A percentile compares a stretch with the other conserved stretches of the same genome.
Evolutionary conservation across 768 basidiomycete species (phyloP).

Genomic region (Amanita jacksonii): DNA sequence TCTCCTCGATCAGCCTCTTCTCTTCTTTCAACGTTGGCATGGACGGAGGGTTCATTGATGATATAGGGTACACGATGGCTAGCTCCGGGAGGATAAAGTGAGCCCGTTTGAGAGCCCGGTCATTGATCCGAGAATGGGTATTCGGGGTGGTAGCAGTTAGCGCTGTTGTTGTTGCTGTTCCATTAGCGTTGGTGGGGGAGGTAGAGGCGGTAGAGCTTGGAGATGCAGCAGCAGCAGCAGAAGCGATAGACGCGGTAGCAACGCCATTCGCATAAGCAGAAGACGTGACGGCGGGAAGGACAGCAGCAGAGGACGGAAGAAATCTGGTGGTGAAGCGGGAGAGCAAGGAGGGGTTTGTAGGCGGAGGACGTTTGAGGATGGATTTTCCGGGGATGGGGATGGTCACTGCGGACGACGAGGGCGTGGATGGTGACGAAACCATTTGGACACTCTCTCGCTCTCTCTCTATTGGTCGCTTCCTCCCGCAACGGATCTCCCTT

Average conservation of each 20-base stretch:
- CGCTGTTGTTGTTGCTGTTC: no score
- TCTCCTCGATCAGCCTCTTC: conserved; percentile 69
- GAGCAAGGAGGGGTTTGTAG: conserved; percentile 58
- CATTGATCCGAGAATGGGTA: no score
- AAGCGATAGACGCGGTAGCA: no score
- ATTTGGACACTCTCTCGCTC: conserved; percentile 9
- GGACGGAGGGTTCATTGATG: conserved; percentile 73
- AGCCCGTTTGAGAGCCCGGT: conserved; percentile 79
- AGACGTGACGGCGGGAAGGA: no score
- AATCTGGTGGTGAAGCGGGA: conserved; percentile 68
- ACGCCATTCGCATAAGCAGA: no score
- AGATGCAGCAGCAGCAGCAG: no score
- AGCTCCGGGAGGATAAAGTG: conserved; percentile 88
- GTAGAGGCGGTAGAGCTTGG: no score
- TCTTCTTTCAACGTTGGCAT: conserved; percentile 73
- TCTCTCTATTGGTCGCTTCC: background rate
- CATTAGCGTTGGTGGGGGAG: no score
- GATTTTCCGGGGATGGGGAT: conserved; percentile 74
- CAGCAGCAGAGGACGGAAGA: no score
- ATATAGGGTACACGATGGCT: conserved; percentile 86
- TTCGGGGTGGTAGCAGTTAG: no score
- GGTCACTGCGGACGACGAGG: conserved; percentile 74
- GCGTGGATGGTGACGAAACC: conserved; percentile 34
- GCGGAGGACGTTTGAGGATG: conserved; percentile 71
- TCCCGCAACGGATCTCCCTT: no score